Base-by-base conservation (phyloP, 164 flowering plant genomes). In the Magnolia sinica region DNA sequence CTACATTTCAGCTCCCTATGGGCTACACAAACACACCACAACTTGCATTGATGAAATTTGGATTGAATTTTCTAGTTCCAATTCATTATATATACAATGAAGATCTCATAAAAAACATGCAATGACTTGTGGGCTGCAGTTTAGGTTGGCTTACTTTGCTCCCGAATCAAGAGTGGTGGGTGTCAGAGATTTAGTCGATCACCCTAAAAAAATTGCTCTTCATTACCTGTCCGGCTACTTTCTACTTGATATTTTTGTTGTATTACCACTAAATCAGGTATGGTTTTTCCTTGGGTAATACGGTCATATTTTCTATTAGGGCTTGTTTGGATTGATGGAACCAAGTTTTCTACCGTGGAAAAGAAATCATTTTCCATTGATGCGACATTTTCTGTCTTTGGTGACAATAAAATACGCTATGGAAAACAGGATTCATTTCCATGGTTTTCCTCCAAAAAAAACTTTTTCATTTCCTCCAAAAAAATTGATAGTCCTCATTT, bases 211-310 rank as follows among this genome's bases (percentile, higher is more conserved):
- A 83, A 90, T 95, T 75, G 96, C 94, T 79, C 74, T 76, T 19
- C 80, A 91, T 80, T 95, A 95, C 76, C 82, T 92, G 20, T 18
- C 3, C 1, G 86, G 92, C 76, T 83, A 78, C 74, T 92, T 95
- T 80, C 10, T 82, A 3, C 49, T 95, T 50, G 97, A 95, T 81
- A 68, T 92, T 2, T 91, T 92, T 78, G 73, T 90, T 45, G 92
- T 85, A 50, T 74, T 95, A n/a, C 98, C 98, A 37, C 93, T 95
- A 73, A 96, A 96, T 50, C 97, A 95, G 82, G 98, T 92, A 29
- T 8, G 31, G 65, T 51, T 5, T 72, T 37, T 37, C 45, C 45
- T 37, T 65, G 37, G 27, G 16, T 65, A 37, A 37, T 23, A 22
- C 24, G 3, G 13, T 65, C 24, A 63, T 37, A 11, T 20, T 65